Evolutionary conservation across 768 basidiomycete species (phyloP), one percentile per base, ranked within the genome.

Genomic region (Boletus patriciae): DNA sequence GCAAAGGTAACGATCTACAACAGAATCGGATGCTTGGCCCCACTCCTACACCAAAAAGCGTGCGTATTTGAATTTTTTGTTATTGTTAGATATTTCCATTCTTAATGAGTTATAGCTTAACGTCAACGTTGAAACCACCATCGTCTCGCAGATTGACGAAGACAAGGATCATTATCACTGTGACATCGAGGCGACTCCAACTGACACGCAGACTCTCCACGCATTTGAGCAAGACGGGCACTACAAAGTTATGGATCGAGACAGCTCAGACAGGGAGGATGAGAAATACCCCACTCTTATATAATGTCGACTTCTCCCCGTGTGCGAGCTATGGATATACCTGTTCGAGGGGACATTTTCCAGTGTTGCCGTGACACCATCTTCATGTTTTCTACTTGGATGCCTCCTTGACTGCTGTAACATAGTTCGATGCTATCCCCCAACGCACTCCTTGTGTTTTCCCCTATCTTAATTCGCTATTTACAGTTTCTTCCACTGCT

Each of bases 101-200:
- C 6, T 29, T 61, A 9, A 54, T 5, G 8, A 18, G 12, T 0
- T 11, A 16, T 68, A 64, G 43, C 59, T 72, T 3, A 71, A 73
- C 15, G 70, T 72, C 58, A 72, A 72, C 42, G 72, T 72, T 4
- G 70, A 72, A 25, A 72, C 71, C 0, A 72, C 72, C 4, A 58
- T 73, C 15, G 66, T 72, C 6, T 71, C 70, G 13, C 66, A 68
- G 31, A 66, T 71, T 3, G 70, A 71, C 36, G 71, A 68, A 11
- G 51, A 60, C 34, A 61, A 62, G 36, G 62, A 60, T n/a, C 58
- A 55, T 23, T 58, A 60, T n/a, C 58, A 55, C 23, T 58, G 41
- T 15, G 70, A 70, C 23, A 53, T 71, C 6, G 70, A 71, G 19
- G 42, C 57, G 31, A n/a, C 33, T 21, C 57, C 50, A 4, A 31